Percentiles rank a stretch among this genome's conserved stretches.
Evolutionary conservation across 2,329 filamentous ascomycete genomes (phyloP).

Genomic region (Cladobotryum protrusum): DNA sequence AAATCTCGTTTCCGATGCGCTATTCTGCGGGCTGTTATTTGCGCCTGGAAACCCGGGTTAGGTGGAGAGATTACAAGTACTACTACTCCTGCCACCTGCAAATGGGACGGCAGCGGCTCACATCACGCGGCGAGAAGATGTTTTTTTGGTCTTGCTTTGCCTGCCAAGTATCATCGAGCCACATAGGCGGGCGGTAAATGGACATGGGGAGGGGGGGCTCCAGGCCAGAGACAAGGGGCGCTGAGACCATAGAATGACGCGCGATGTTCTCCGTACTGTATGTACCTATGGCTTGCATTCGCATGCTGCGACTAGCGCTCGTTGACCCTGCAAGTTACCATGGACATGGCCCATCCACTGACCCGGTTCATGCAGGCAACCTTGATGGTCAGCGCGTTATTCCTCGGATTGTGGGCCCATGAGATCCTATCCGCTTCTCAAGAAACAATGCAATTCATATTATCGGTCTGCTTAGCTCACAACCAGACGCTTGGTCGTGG

Average conservation of each 20-base stretch:
- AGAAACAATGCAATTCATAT: no score
- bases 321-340: conserved; percentile 11
- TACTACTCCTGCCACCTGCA: neutral
- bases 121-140: conserved; percentile 5
- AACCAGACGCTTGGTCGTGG: no score
- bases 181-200: neutral
- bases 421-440: neutral
- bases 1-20: conserved; percentile 1
- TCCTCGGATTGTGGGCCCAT: neutral
- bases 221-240: neutral
- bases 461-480: neutral
- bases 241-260: conserved; percentile 4
- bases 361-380: conserved; percentile 12
- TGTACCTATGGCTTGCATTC: conserved; percentile 20
- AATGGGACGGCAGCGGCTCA: conserved; percentile 1
- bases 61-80: neutral
- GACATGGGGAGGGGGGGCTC: conserved; percentile 6
- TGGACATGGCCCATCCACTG: conserved; percentile 7
- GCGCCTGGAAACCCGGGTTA: conserved; percentile 10
- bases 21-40: conserved; percentile 14
- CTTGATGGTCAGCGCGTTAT: conserved; percentile 1
- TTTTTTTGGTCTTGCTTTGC: neutral
- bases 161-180: neutral
- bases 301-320: conserved; percentile 14
- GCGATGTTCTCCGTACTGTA: conserved; percentile 6